These are phyloP conservation scores for Colletotrichum aenigma DNA, from an alignment of 2,329 filamentous ascomycete species.

Conservation along the genomic window DNA sequence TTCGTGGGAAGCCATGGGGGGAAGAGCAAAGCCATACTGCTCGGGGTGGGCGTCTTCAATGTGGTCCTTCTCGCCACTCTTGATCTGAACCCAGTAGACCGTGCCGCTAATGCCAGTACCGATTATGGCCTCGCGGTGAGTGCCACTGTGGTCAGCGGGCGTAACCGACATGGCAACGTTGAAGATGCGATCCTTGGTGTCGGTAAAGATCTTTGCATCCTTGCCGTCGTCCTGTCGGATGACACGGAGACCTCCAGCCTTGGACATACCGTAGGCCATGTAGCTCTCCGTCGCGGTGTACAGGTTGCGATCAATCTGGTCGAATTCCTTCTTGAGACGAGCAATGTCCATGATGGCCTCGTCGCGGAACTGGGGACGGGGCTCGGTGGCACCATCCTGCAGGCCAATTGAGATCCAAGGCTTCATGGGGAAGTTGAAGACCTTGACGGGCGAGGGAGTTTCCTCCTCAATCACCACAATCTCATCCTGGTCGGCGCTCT, in stretches of 20 bases:
- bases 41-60: constrained; percentile 81
- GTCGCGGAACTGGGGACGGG: constrained; percentile 71
- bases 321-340: constrained; percentile 94
- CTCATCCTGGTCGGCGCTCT: constrained; percentile 80
- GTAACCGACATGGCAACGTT: constrained; percentile 85
- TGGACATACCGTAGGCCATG: constrained; percentile 93
- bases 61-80: constrained; percentile 77
- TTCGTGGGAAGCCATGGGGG: constrained; percentile 83
- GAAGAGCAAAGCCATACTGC: constrained; percentile 85
- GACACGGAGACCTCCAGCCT: constrained; percentile 89
- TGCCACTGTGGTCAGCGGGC: constrained; percentile 56
- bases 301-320: constrained; percentile 93
- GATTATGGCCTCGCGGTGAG: constrained; percentile 80
- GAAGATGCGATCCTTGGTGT: constrained; percentile 92
- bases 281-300: constrained; percentile 89
- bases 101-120: constrained; percentile 93
- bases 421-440: constrained; percentile 96
- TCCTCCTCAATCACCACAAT: constrained; percentile 70
- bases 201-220: constrained; percentile 89
- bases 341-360: constrained; percentile 91
- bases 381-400: constrained; percentile 58
- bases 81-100: constrained; percentile 92
- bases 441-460: constrained; percentile 69
- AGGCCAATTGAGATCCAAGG: constrained; percentile 93
- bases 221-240: constrained; percentile 94